Evolutionary conservation across 2,329 filamentous ascomycete genomes (phyloP), one percentile per base, ranked within the genome.

Genomic region (Cladophialophora chaetospira): DNA sequence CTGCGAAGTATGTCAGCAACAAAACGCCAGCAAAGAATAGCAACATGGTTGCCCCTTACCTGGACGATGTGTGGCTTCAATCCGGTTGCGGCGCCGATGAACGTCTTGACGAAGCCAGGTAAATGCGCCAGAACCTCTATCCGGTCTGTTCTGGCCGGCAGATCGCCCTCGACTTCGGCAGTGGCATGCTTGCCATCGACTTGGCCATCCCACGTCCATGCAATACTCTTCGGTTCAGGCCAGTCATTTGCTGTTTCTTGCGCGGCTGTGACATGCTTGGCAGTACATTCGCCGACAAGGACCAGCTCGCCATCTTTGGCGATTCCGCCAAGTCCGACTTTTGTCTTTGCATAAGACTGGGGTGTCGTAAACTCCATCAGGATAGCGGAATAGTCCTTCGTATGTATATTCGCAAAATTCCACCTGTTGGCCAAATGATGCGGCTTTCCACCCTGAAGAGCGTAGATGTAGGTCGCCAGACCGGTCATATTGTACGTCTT

Each of bases 31-130:
- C 21, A 26, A 2, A 19, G 8, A 23, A 17, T 5, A 17, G 38
- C 21, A 47, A 21, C n/a, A 15, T n/a, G 15, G 44, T 11, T 2
- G 9, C 42, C 35, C 72, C 81, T 64, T 73, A 92, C 90, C 82
- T 96, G 94, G 76, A 97, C 99, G 67, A 99, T 97, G 73, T 97
- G 99, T 4, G 94, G 94, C 79, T 91, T 94, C 25, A 94, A 96
- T 61, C 94, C 94, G 3, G 88, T 91, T 10, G 93, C 90, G 63
- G 84, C 87, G 40, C 89, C 89, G 23, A 96, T 91, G 70, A 99
- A 91, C 66, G 86, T 86, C 83, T 99, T 99, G 73, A 99, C 87
- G 68, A 99, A 96, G 26, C 88, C 90, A 2, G 94, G 94, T 31
- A 99, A 88, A 74, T 99, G 92, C 21, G 89, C 91, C 91, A 99